Evolutionary conservation across 2,329 filamentous ascomycete genomes (phyloP).

Genomic region (Curvularia eragrostidis): DNA sequence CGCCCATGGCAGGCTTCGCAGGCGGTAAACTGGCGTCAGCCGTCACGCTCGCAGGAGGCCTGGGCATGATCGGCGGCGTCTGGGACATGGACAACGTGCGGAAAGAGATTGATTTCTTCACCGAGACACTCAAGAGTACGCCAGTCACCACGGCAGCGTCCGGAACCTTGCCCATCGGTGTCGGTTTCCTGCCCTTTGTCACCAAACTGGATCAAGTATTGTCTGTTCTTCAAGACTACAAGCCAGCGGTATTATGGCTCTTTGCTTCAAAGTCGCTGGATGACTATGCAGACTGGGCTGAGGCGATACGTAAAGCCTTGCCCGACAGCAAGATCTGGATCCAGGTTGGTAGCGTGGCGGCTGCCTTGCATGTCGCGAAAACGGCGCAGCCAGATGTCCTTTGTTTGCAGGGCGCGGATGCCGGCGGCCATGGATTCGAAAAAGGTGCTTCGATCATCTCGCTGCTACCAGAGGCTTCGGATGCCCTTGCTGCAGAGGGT

Average conservation of each 20-base stretch:
- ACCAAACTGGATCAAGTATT: constrained; percentile 55
- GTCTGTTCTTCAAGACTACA: constrained; percentile 60
- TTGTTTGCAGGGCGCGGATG: constrained; percentile 69
- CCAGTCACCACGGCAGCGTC: constrained; percentile 9
- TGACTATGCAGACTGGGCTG: constrained; percentile 47
- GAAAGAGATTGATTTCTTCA: constrained; percentile 38
- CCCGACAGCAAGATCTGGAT: constrained; percentile 60
- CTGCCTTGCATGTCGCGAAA: constrained; percentile 60
- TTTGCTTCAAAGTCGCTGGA: constrained; percentile 63
- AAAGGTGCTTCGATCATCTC: constrained; percentile 63
- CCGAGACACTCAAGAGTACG: constrained; percentile 22
- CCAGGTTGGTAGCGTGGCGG: constrained; percentile 66
- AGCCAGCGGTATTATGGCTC: constrained; percentile 69
- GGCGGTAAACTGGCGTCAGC: constrained; percentile 64
- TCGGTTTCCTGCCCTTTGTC: constrained; percentile 66
- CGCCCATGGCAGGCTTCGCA: constrained; percentile 72
- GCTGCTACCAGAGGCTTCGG: constrained; percentile 64
- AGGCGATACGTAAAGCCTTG: constrained; percentile 43
- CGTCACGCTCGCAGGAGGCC: constrained; percentile 62
- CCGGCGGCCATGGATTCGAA: constrained; percentile 68
- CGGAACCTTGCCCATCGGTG: constrained; percentile 58
- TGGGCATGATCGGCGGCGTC: constrained; percentile 54
- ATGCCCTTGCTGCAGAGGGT: constrained; percentile 52
- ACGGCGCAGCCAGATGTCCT: constrained; percentile 63
- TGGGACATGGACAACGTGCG: constrained; percentile 43